phyloP scores from a whole-genome alignment of 169 alveolate genomes.

The Eimeria mitis region DNA sequence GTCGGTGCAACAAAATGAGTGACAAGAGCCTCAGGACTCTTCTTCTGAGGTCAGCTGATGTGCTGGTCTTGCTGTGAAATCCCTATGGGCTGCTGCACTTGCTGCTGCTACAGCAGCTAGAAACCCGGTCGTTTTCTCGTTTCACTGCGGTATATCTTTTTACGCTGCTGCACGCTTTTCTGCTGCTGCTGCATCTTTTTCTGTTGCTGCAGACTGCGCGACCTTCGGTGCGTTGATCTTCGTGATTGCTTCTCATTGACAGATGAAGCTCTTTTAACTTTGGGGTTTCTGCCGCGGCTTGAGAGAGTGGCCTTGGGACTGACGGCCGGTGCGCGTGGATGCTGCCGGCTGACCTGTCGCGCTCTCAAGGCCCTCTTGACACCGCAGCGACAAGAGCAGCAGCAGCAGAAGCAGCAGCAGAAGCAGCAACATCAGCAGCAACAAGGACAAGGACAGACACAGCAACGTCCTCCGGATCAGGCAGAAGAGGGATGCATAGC shows the following conservation, averaged over 20 bases:
- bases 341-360: constrained; percentile 69
- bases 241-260: constrained; percentile 56
- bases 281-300: constrained; percentile 43
- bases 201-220: constrained; percentile 53
- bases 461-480: background rate
- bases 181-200: background rate
- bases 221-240: constrained; percentile 51
- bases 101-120: background rate
- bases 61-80: background rate
- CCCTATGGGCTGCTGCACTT: background rate
- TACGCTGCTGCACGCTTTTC: constrained; percentile 10
- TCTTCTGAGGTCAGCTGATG: constrained; percentile 34
- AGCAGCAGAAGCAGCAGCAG: constrained; percentile 38
- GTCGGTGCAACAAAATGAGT: constrained; percentile 52
- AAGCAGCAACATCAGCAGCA: constrained; percentile 12
- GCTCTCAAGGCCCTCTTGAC: constrained; percentile 39
- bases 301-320: constrained; percentile 69
- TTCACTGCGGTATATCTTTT: background rate
- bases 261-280: constrained; percentile 40
- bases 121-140: background rate
- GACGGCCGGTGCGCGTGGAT: constrained; percentile 62
- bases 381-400: constrained; percentile 33
- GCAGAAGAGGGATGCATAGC: constrained; percentile 18
- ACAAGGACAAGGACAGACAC: background rate
- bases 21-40: constrained; percentile 60